These are phyloP conservation scores for Lasiosphaeria hispida DNA, from an alignment of 495 filamentous ascomycete species.

Conservation along the genomic window DNA sequence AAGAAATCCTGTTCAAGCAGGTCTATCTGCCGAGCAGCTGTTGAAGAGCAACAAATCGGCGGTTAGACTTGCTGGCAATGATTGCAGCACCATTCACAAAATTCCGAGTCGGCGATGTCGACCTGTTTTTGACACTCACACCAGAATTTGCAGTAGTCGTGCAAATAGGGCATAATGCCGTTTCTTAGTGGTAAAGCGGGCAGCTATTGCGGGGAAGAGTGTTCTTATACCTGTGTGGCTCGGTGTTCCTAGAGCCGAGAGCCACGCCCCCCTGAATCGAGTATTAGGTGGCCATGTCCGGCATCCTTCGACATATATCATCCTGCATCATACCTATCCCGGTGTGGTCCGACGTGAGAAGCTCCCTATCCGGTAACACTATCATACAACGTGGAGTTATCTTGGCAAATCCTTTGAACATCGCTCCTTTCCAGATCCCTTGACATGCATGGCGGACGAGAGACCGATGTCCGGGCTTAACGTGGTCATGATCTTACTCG, in stretches of 20 bases:
- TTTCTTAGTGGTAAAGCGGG: neutral
- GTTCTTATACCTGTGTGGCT: neutral
- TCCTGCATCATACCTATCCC: neutral
- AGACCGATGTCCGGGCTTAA: neutral
- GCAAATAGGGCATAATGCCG: neutral
- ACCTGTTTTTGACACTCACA: neutral
- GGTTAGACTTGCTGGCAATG: neutral
- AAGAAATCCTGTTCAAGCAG: too few species aligned
- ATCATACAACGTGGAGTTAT: neutral
- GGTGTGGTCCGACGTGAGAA: too few species aligned
- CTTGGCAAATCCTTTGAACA: neutral
- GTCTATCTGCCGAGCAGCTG: too few species aligned
- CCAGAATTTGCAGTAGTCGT: neutral
- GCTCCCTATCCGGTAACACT: too few species aligned
- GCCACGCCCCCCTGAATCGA: neutral
- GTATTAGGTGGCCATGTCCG: neutral
- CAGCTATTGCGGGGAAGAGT: constrained; percentile 1
- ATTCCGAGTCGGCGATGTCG: neutral
- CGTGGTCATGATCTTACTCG: too few species aligned
- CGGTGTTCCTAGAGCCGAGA: neutral
- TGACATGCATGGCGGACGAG: neutral
- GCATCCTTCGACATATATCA: neutral
- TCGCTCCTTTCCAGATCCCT: neutral
- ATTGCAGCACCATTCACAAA: neutral
- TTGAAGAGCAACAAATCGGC: neutral